Evolutionary conservation across 805 yeast genomes (phyloP).

Genomic region (Pichia kluyveri): DNA sequence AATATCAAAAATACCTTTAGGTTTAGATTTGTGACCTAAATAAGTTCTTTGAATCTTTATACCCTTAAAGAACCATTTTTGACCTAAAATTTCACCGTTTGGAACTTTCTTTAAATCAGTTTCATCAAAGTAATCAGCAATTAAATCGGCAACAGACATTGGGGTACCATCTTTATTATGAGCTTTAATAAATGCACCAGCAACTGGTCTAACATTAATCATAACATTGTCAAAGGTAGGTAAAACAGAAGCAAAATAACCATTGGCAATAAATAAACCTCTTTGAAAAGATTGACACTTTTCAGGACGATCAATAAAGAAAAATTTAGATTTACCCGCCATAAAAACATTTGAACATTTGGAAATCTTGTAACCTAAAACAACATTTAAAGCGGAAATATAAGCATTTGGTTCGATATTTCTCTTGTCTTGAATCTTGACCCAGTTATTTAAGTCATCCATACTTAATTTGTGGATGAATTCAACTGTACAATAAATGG

Average conservation of each 20-base stretch:
- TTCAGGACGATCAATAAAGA: slow-evolving; percentile 18
- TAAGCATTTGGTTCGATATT: slow-evolving; percentile 17
- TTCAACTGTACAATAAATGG: slow-evolving; percentile 15
- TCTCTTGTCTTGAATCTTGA: slow-evolving; percentile 12
- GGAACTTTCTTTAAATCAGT: slow-evolving; percentile 9
- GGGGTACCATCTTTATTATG: slow-evolving; percentile 18
- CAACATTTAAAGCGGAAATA: slow-evolving; percentile 17
- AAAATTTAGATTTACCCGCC: slow-evolving; percentile 18
- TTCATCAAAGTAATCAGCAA: slow-evolving; percentile 18
- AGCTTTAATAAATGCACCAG: slow-evolving; percentile 21
- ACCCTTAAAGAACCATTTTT: slow-evolving; percentile 17
- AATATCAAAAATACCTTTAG: slow-evolving; percentile 20
- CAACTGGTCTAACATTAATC: slow-evolving; percentile 22
- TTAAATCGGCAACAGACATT: slow-evolving; percentile 19
- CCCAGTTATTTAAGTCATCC: slow-evolving; percentile 15
- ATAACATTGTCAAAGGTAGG: slow-evolving; percentile 21
- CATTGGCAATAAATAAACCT: slow-evolving; percentile 22
- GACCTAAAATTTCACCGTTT: slow-evolving; percentile 3
- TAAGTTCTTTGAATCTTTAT: slow-evolving; percentile 17
- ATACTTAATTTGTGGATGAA: slow-evolving; percentile 15
- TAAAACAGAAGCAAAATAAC: slow-evolving; percentile 23
- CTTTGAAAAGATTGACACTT: slow-evolving; percentile 17
- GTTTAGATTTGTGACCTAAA: slow-evolving; percentile 13
- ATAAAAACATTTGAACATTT: slow-evolving; percentile 14
- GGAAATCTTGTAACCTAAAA: slow-evolving; percentile 17